Evolutionary conservation across 2,329 filamentous ascomycete genomes (phyloP).

Genomic region (Xylariales sp.): DNA sequence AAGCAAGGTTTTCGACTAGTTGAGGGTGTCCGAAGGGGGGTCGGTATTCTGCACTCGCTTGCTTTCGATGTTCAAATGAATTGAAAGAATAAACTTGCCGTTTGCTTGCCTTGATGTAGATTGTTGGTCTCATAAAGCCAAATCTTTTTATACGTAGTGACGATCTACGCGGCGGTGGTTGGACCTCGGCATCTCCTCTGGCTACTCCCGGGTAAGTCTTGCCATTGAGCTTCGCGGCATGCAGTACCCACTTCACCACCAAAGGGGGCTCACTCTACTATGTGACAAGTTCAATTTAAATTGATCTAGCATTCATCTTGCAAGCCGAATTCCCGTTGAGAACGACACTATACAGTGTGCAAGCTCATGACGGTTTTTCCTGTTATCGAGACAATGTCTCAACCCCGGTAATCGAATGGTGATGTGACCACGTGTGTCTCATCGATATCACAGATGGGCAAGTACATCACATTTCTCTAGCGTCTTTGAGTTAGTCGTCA

Average conservation of each 20-base stretch:
- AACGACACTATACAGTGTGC: neutral
- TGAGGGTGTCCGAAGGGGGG: too few relatives aligned
- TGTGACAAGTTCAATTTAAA: neutral
- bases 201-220: slow-evolving; percentile 11
- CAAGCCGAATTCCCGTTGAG: neutral
- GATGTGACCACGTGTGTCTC: slow-evolving; percentile 1
- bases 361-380: too few relatives aligned
- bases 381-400: neutral
- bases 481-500: neutral
- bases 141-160: neutral
- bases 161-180: neutral
- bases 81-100: neutral
- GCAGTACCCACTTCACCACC: neutral
- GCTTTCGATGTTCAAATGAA: neutral
- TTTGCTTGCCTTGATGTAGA: neutral
- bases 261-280: neutral
- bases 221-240: neutral
- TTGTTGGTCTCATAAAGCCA: neutral
- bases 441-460: neutral
- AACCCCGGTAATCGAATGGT: neutral
- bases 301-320: neutral
- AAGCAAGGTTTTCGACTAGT: neutral
- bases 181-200: slow-evolving; percentile 29
- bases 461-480: neutral
- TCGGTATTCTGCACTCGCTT: neutral